Percentiles rank a stretch among this genome's conserved stretches.
phyloP scores from a whole-genome alignment of 1,284 basidiomycete species.

The Neonothopanus nambi region DNA sequence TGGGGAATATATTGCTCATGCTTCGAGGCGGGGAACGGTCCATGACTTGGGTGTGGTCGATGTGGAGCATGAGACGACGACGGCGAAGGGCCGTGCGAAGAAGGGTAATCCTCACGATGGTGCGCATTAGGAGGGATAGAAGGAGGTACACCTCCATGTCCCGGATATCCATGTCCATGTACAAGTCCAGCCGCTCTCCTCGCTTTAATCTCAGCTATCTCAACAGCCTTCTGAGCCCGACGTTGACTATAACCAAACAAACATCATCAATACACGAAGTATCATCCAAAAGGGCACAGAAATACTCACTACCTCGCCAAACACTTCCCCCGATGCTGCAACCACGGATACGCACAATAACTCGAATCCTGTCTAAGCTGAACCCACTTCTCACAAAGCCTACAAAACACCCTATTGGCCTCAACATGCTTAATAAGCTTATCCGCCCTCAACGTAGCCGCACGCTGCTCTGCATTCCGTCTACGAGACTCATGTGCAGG shows the following conservation, averaged over 20 bases:
- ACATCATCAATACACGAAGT: no score
- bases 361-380: slow-evolving; percentile 71
- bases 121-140: not conserved
- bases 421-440: slow-evolving; percentile 64
- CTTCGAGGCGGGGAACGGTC: no score
- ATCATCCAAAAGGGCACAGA: slow-evolving; percentile 8
- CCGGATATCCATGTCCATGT: not conserved
- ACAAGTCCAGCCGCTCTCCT: slow-evolving; percentile 11
- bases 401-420: slow-evolving; percentile 72
- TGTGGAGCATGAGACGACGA: slow-evolving; percentile 3
- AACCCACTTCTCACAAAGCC: slow-evolving; percentile 75
- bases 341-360: slow-evolving; percentile 77
- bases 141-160: no score
- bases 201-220: slow-evolving; percentile 35
- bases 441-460: slow-evolving; percentile 65
- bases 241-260: slow-evolving; percentile 45
- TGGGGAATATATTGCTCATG: no score
- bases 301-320: slow-evolving; percentile 60
- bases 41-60: slow-evolving; percentile 3
- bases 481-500: slow-evolving; percentile 63
- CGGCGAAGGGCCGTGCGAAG: no score
- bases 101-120: slow-evolving; percentile 1
- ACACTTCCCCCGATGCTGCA: slow-evolving; percentile 74
- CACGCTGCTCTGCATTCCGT: slow-evolving; percentile 73
- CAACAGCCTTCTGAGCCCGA: slow-evolving; percentile 48